Conservation (phyloP, 768 basidiomycete genomes). For the Lentinula raphanica region DNA sequence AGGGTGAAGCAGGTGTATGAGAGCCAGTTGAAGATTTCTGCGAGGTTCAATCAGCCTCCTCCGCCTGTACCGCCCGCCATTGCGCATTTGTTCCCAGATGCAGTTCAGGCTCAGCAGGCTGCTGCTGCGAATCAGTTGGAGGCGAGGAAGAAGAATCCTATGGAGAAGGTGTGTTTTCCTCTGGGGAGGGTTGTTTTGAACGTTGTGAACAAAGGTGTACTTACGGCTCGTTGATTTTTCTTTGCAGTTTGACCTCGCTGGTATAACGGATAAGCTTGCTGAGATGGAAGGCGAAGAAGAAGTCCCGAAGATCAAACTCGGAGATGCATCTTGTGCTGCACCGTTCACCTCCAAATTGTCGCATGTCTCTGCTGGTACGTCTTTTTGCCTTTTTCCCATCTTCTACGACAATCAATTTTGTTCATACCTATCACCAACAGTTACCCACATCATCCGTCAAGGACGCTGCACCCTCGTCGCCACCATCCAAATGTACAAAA, state of each 20-base stretch:
- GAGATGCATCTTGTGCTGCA: slow-evolving; percentile 98
- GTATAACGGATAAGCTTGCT: slow-evolving; percentile 80
- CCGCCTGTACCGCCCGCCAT: slow-evolving; percentile 89
- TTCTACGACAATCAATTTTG: too few species aligned
- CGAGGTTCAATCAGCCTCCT: slow-evolving; percentile 87
- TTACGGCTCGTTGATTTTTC: slow-evolving; percentile 27
- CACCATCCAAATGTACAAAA: slow-evolving; percentile 99
- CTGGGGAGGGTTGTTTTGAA: slow-evolving; percentile 18
- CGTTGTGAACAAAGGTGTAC: slow-evolving; percentile 10
- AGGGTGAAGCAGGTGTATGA: slow-evolving; percentile 96
- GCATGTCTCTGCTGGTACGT: slow-evolving; percentile 92
- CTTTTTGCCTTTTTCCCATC: not conserved
- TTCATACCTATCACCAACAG: slow-evolving; percentile 35
- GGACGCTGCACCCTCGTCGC: slow-evolving; percentile 98
- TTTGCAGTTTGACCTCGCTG: slow-evolving; percentile 64
- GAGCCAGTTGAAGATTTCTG: slow-evolving; percentile 85
- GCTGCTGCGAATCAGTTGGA: slow-evolving; percentile 60
- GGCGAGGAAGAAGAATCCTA: slow-evolving; percentile 77
- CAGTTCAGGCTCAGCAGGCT: slow-evolving; percentile 83
- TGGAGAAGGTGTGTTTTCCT: slow-evolving; percentile 95
- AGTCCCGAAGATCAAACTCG: slow-evolving; percentile 96
- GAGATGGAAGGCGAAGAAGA: slow-evolving; percentile 95
- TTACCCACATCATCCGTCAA: slow-evolving; percentile 96
- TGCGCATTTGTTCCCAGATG: slow-evolving; percentile 83
- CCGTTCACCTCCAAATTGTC: slow-evolving; percentile 97